Conservation (phyloP, 2,329 filamentous ascomycete genomes). For the Claviceps sp. region DNA sequence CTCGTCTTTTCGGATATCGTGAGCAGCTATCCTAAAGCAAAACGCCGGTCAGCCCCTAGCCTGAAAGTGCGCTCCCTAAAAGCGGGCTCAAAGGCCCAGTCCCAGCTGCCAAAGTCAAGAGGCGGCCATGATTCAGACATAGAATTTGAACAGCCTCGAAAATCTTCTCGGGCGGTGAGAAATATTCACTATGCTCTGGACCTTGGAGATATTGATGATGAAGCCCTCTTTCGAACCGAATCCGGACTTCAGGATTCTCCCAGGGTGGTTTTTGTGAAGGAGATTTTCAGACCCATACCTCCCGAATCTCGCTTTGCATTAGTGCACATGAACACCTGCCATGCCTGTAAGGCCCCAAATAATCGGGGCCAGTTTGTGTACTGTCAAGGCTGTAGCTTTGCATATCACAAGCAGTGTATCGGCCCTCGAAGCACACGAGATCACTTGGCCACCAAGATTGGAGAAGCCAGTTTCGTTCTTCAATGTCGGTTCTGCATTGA, state of each 20-base stretch:
- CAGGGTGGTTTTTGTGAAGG: slow-evolving; percentile 53
- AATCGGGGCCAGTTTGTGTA: slow-evolving; percentile 57
- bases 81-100: slow-evolving; percentile 8
- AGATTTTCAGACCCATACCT: slow-evolving; percentile 54
- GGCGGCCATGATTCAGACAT: slow-evolving; percentile 30
- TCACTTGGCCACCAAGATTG: slow-evolving; percentile 83
- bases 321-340: slow-evolving; percentile 58
- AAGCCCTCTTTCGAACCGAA: slow-evolving; percentile 37
- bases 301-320: slow-evolving; percentile 52
- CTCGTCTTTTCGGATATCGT: slow-evolving; percentile 25
- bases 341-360: slow-evolving; percentile 44
- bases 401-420: slow-evolving; percentile 75
- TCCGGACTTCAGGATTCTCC: slow-evolving; percentile 30
- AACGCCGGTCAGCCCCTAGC: slow-evolving; percentile 10
- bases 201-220: slow-evolving; percentile 42
- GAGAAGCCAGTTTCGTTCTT: slow-evolving; percentile 62
- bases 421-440: slow-evolving; percentile 61
- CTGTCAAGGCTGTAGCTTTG: slow-evolving; percentile 80
- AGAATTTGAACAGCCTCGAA: slow-evolving; percentile 38
- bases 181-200: slow-evolving; percentile 35
- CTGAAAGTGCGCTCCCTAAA: slow-evolving; percentile 11
- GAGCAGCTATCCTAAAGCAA: slow-evolving; percentile 9
- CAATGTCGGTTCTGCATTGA: slow-evolving; percentile 83
- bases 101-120: slow-evolving; percentile 10
- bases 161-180: slow-evolving; percentile 34